Conservation (phyloP, 2,329 filamentous ascomycete genomes). For the Cercospora berteroae region DNA sequence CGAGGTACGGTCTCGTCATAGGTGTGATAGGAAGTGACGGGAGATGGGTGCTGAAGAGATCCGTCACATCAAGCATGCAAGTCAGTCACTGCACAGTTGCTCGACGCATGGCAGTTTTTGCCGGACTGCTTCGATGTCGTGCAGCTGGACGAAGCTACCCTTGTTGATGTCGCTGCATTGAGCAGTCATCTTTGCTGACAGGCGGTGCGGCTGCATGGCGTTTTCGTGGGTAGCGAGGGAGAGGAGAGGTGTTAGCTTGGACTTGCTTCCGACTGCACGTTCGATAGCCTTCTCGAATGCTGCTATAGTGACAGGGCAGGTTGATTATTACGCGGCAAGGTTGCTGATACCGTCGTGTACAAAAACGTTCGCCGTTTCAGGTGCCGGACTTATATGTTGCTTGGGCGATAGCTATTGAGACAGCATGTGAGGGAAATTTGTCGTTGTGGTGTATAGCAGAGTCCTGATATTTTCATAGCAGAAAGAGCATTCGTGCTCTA, state of each 20-base stretch:
- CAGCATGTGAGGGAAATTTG: background rate
- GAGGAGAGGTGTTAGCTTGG: background rate
- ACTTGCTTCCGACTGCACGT: background rate
- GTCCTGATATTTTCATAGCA: background rate
- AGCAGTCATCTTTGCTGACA: background rate
- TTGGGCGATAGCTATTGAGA: background rate
- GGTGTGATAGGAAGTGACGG: background rate
- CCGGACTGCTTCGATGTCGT: background rate
- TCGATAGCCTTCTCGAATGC: background rate
- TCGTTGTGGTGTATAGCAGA: background rate
- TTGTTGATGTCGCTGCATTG: background rate
- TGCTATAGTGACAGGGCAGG: background rate
- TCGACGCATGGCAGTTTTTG: background rate
- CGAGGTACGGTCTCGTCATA: background rate
- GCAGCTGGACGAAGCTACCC: background rate
- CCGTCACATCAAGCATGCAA: background rate
- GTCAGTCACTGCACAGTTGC: background rate
- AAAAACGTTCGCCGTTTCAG: background rate
- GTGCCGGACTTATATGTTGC: background rate
- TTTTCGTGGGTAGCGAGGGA: background rate
- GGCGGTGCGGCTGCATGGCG: background rate
- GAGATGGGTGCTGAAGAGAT: background rate
- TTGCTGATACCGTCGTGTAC: background rate
- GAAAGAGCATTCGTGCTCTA: background rate
- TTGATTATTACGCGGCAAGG: background rate